These are phyloP conservation scores for Acacia concinna DNA, from an alignment of 331 rosid species.

Conservation along the genomic window DNA sequence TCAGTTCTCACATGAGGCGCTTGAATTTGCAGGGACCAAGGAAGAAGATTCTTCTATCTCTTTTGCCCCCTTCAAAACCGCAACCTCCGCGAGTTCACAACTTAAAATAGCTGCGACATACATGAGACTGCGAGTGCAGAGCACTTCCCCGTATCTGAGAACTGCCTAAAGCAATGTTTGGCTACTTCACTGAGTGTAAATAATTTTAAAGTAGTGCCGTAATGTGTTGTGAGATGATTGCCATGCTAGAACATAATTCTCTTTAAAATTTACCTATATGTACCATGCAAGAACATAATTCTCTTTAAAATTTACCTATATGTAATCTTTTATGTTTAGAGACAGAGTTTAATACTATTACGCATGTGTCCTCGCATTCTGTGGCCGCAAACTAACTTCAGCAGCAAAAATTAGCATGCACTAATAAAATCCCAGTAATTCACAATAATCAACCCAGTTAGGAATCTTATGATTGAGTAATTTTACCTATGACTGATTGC, in stretches of 20 bases:
- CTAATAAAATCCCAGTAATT: too few relatives aligned
- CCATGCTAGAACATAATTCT: neutral
- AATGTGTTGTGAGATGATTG: neutral
- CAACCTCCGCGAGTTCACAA: slow-evolving; percentile 25
- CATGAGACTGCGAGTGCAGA: neutral
- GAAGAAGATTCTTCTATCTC: slow-evolving; percentile 65
- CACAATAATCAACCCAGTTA: too few relatives aligned
- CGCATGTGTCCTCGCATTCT: neutral
- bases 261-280: neutral
- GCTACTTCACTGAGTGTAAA: neutral
- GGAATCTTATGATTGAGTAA: too few relatives aligned
- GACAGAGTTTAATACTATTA: neutral
- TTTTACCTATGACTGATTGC: too few relatives aligned
- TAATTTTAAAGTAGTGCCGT: neutral
- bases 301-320: neutral
- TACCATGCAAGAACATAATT: neutral
- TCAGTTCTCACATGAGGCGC: slow-evolving; percentile 30
- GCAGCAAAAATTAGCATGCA: neutral
- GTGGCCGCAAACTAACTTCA: neutral
- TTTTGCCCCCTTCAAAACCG: slow-evolving; percentile 37
- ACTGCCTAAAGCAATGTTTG: neutral
- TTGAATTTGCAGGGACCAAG: slow-evolving; percentile 65
- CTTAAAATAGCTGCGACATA: neutral
- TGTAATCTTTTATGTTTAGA: neutral
- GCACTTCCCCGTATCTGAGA: neutral